These are phyloP conservation scores for Rhizophora mangle DNA, from an alignment of 345 rosid species.

Conservation along the genomic window DNA sequence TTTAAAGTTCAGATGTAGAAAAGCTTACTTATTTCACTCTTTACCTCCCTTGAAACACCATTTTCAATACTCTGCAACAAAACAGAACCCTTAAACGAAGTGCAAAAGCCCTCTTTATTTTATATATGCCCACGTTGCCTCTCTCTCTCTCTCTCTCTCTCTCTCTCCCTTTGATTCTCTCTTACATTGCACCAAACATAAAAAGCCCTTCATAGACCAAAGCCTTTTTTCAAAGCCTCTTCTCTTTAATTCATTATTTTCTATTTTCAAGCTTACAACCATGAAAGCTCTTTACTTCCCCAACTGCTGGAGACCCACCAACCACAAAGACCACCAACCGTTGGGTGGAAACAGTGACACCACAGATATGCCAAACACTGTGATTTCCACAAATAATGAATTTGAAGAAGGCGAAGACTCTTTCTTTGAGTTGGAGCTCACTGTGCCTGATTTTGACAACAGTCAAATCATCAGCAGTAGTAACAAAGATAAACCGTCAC, in stretches of 20 bases:
- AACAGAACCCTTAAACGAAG: slow-evolving; percentile 37
- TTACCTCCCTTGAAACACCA: slow-evolving; percentile 29
- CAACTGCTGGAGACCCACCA: slow-evolving; percentile 48
- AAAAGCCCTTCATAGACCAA: slow-evolving; percentile 16
- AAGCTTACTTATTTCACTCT: slow-evolving; percentile 4
- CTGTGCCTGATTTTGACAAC: slow-evolving; percentile 43
- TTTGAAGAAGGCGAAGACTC: slow-evolving; percentile 76
- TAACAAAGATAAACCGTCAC: slow-evolving; percentile 1
- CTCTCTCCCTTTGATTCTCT: slow-evolving; percentile 9
- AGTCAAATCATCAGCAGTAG: slow-evolving; percentile 11
- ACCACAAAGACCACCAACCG: slow-evolving; percentile 27
- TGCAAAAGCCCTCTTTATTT: slow-evolving; percentile 38
- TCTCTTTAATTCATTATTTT: not conserved
- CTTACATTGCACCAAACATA: slow-evolving; percentile 3
- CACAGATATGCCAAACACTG: slow-evolving; percentile 19
- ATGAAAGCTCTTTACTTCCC: slow-evolving; percentile 77
- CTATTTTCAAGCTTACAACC: not conserved
- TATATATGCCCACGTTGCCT: not conserved
- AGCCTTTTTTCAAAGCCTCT: not conserved
- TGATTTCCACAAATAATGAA: slow-evolving; percentile 29
- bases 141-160: not conserved
- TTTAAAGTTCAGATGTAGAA: slow-evolving; percentile 3
- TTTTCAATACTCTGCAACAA: slow-evolving; percentile 28
- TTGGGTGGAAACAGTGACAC: slow-evolving; percentile 8
- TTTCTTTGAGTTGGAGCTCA: slow-evolving; percentile 77